These are phyloP conservation scores for Desmodesmus armatus DNA, from an alignment of 139 green algal genomes.

Conservation along the genomic window DNA sequence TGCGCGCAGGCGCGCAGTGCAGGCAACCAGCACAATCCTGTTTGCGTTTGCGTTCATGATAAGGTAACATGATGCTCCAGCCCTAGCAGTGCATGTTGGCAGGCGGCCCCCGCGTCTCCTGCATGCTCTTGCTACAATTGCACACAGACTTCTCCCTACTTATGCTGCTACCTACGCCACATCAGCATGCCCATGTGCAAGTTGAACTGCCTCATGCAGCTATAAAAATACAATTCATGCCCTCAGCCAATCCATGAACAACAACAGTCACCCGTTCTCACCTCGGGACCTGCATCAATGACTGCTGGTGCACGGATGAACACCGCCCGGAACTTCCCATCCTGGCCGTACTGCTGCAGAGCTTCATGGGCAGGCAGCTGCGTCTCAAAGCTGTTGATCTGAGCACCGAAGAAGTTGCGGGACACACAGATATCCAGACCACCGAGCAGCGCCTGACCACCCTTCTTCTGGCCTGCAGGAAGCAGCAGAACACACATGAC, in stretches of 20 bases:
- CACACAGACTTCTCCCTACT: no score
- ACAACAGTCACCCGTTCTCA: conserved; percentile 84
- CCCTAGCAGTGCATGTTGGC: no score
- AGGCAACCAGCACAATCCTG: no score
- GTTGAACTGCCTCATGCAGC: no score
- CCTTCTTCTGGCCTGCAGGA: conserved; percentile 89
- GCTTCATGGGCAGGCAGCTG: conserved; percentile 71
- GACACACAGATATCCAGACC: conserved; percentile 93
- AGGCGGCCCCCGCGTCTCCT: no score
- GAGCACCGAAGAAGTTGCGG: conserved; percentile 98
- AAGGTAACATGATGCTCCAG: no score
- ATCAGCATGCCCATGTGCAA: not conserved
- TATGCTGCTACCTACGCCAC: no score
- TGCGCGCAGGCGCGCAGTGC: no score
- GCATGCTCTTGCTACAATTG: no score
- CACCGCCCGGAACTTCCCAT: conserved; percentile 78
- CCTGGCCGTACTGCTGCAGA: conserved; percentile 26
- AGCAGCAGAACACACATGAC: not conserved
- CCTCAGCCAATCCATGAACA: no score
- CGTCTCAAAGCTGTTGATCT: conserved; percentile 97
- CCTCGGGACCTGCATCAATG: conserved; percentile 72
- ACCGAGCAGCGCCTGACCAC: conserved; percentile 94
- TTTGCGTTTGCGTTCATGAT: no score
- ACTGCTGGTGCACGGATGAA: conserved; percentile 98
- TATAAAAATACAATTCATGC: no score